A percentile compares a stretch with the other conserved stretches of the same genome.
phyloP scores from a whole-genome alignment of 805 yeast genomes.

The Komagataella pastoris region DNA sequence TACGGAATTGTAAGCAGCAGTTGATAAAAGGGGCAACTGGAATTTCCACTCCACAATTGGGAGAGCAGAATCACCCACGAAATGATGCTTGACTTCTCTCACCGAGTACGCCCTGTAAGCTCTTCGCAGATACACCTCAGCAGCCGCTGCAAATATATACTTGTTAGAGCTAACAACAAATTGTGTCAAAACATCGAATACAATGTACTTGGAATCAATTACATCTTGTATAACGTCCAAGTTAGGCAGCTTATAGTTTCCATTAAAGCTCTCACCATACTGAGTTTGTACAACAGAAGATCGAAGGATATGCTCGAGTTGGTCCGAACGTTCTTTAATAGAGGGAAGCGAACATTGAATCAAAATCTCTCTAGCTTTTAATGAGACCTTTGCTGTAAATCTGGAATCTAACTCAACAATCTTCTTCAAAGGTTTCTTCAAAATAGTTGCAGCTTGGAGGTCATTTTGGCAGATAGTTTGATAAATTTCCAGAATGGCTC shows the following conservation, averaged over 20 bases:
- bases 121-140: conserved; percentile 92
- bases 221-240: conserved; percentile 74
- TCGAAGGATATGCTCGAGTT: conserved; percentile 88
- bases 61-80: conserved; percentile 25
- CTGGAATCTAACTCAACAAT: conserved; percentile 85
- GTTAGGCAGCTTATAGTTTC: conserved; percentile 71
- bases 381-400: conserved; percentile 83
- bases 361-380: conserved; percentile 91
- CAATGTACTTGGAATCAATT: conserved; percentile 91
- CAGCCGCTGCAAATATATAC: conserved; percentile 89
- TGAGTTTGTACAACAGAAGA: conserved; percentile 67
- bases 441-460: conserved; percentile 40
- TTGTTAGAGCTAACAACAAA: conserved; percentile 76
- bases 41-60: conserved; percentile 84
- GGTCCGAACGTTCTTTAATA: conserved; percentile 90
- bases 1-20: conserved; percentile 64
- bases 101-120: conserved; percentile 94
- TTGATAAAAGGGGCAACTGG: conserved; percentile 61
- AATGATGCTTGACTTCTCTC: conserved; percentile 56
- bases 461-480: conserved; percentile 66
- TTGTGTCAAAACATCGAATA: conserved; percentile 90
- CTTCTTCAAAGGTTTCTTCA: conserved; percentile 60
- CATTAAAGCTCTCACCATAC: conserved; percentile 70
- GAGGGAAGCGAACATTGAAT: conserved; percentile 97
- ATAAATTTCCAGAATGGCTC: conserved; percentile 75